These are phyloP conservation scores for Arthrobotrys sphaeroides DNA, from an alignment of 2,329 filamentous ascomycete genomes.

Conservation along the genomic window DNA sequence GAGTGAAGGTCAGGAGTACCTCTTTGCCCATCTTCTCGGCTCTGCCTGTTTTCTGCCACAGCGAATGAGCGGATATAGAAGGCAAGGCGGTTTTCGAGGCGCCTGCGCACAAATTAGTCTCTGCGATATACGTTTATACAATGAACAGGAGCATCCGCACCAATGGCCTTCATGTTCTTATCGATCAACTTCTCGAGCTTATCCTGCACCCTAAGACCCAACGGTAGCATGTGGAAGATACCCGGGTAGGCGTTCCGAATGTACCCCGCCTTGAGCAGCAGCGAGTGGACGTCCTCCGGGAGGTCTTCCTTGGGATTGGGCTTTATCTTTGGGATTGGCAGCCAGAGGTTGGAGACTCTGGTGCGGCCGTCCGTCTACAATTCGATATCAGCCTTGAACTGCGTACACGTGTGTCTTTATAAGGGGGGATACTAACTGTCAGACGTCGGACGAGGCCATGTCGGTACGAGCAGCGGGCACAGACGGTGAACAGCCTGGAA, in stretches of 20 bases:
- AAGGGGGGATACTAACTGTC: conserved; percentile 15
- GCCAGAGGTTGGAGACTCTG: conserved; percentile 79
- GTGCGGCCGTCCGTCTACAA: conserved; percentile 67
- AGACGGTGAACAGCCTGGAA: conserved; percentile 5
- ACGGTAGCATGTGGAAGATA: conserved; percentile 88
- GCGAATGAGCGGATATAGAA: conserved; percentile 80
- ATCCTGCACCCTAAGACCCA: conserved; percentile 85
- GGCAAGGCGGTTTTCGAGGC: conserved; percentile 85
- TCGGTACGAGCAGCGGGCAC: conserved; percentile 35
- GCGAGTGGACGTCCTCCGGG: conserved; percentile 69
- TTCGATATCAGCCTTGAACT: background rate
- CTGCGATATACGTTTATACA: too few relatives aligned
- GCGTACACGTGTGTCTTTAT: too few relatives aligned
- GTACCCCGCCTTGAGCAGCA: conserved; percentile 76
- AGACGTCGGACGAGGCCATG: conserved; percentile 21
- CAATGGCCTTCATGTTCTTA: conserved; percentile 82
- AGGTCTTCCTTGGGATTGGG: conserved; percentile 12
- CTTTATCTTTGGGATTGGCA: conserved; percentile 65
- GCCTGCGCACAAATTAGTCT: conserved; percentile 62
- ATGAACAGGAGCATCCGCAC: conserved; percentile 64
- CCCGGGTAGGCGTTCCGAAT: conserved; percentile 84
- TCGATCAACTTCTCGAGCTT: conserved; percentile 89
- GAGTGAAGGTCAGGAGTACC: conserved; percentile 63
- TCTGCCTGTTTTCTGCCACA: conserved; percentile 87
- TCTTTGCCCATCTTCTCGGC: conserved; percentile 77